Evolutionary conservation across 2,329 filamentous ascomycete genomes (phyloP).

Genomic region (Stagonosporopsis cucurbitacearum): DNA sequence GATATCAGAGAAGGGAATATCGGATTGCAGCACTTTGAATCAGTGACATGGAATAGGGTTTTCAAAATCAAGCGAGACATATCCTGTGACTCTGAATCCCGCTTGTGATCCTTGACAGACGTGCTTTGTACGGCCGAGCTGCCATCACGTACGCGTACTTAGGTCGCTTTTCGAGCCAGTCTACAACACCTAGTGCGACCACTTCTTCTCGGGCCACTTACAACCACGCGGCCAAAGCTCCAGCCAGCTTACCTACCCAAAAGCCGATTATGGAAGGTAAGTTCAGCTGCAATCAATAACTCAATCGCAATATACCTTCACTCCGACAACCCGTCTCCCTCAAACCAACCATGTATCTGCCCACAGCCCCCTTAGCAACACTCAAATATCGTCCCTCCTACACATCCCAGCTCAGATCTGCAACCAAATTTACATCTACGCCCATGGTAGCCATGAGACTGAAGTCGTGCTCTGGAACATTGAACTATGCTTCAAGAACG

Average conservation of each 20-base stretch:
- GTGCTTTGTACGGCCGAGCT: background rate
- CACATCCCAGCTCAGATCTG: background rate
- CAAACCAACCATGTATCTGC: no score
- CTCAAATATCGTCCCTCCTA: background rate
- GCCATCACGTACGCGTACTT: background rate
- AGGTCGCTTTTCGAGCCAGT: no score
- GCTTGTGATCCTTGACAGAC: background rate
- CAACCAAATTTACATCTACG: background rate
- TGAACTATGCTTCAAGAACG: background rate
- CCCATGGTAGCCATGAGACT: background rate
- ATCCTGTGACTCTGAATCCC: no score
- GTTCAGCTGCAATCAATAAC: background rate
- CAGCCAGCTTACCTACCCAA: background rate
- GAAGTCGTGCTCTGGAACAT: background rate
- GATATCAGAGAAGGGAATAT: no score
- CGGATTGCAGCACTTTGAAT: no score
- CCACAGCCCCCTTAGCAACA: no score
- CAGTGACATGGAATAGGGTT: no score
- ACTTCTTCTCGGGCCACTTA: background rate
- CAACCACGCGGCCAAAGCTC: background rate
- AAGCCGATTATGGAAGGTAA: background rate
- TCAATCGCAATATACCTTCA: background rate
- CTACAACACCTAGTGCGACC: background rate
- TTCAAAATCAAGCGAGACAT: no score
- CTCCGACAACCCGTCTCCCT: background rate